These are phyloP conservation scores for Pholiota adiposa DNA, from an alignment of 1,284 basidiomycete species.

Conservation along the genomic window DNA sequence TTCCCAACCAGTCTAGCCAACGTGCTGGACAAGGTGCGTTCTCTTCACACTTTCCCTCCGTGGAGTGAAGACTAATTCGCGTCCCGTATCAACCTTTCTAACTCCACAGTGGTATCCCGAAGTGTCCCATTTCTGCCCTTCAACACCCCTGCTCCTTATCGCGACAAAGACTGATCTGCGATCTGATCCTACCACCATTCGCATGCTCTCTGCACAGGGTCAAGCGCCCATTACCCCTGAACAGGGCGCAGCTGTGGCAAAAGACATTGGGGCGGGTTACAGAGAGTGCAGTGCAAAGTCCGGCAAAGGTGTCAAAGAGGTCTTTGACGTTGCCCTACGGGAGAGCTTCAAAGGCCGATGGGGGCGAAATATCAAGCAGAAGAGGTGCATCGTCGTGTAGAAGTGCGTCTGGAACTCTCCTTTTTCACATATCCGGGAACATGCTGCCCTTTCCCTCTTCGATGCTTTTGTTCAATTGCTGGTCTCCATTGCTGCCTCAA, in stretches of 20 bases:
- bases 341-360: constrained; percentile 84
- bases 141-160: constrained; percentile 91
- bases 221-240: constrained; percentile 82
- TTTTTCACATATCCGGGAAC: background rate
- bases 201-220: constrained; percentile 94
- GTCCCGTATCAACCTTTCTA: constrained; percentile 5
- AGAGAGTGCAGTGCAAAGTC: constrained; percentile 95
- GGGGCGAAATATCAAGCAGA: constrained; percentile 74
- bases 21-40: constrained; percentile 86
- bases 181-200: constrained; percentile 82
- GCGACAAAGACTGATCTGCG: constrained; percentile 95
- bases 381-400: constrained; percentile 79
- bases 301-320: constrained; percentile 87
- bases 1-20: constrained; percentile 95
- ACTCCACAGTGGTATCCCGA: constrained; percentile 90
- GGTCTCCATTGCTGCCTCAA: constrained; percentile 7
- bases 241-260: constrained; percentile 81
- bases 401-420: background rate
- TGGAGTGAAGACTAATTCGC: background rate
- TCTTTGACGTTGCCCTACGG: constrained; percentile 89
- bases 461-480: constrained; percentile 4
- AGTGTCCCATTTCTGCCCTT: constrained; percentile 96
- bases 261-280: constrained; percentile 95
- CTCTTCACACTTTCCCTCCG: background rate
- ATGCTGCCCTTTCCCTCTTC: background rate